These are phyloP conservation scores for Tricholoma terreum DNA, from an alignment of 768 basidiomycete genomes.

Conservation along the genomic window DNA sequence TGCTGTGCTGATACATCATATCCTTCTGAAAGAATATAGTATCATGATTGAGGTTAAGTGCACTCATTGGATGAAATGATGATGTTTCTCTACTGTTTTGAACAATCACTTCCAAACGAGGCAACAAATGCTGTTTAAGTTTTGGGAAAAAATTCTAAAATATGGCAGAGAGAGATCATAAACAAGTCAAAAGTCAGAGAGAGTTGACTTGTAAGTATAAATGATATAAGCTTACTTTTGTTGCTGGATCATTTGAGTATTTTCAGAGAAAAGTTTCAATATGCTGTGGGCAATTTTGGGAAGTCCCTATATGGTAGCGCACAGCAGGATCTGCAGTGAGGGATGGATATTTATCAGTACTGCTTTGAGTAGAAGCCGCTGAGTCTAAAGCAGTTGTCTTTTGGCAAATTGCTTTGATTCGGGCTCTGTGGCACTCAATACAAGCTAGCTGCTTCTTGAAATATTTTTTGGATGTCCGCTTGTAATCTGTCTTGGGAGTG, in stretches of 20 bases:
- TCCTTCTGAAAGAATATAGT: not conserved
- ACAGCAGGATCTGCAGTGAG: not conserved
- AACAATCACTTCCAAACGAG: not conserved
- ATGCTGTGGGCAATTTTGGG: not conserved
- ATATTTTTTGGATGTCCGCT: conserved; percentile 6
- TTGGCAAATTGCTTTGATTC: not conserved
- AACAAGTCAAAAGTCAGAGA: too few relatives aligned
- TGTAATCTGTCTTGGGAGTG: conserved; percentile 8
- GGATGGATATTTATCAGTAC: too few relatives aligned
- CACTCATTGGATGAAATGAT: too few relatives aligned
- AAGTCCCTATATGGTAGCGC: not conserved
- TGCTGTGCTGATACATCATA: not conserved
- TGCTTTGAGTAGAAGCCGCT: too few relatives aligned
- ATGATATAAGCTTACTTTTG: not conserved
- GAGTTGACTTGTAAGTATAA: too few relatives aligned
- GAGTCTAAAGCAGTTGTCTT: not conserved
- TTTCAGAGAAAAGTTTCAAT: not conserved
- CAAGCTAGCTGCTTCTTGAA: conserved; percentile 8
- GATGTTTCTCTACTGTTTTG: too few relatives aligned
- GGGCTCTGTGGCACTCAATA: conserved; percentile 9
- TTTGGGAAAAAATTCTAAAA: conserved; percentile 1
- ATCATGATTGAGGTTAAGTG: not conserved
- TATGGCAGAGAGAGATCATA: too few relatives aligned
- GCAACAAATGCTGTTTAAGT: not conserved
- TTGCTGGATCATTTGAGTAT: conserved; percentile 9